Conservation (phyloP, 805 yeast genomes). For the Ascoidea asiatica region DNA sequence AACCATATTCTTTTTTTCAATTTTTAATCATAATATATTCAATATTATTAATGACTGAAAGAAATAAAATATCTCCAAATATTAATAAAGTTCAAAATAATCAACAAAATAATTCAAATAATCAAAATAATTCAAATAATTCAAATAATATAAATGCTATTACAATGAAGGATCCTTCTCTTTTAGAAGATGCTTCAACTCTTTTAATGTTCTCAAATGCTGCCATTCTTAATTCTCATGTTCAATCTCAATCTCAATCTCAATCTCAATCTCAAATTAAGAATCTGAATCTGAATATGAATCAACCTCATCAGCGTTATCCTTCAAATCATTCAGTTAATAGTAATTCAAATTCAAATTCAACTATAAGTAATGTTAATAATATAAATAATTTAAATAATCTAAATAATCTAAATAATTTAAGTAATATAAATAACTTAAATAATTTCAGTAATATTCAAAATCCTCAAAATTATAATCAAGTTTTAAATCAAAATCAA, state of each 20-base stretch:
- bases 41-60: too few relatives aligned
- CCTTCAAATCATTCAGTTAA: background rate
- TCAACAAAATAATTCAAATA: too few relatives aligned
- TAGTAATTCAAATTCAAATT: constrained; percentile 1
- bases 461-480: background rate
- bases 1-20: too few relatives aligned
- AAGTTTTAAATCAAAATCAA: too few relatives aligned
- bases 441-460: too few relatives aligned
- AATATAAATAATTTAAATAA: too few relatives aligned
- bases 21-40: too few relatives aligned
- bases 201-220: constrained; percentile 46
- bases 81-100: background rate
- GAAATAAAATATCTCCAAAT: too few relatives aligned
- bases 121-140: background rate
- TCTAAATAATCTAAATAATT: background rate
- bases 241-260: constrained; percentile 15
- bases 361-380: constrained; percentile 3
- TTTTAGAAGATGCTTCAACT: constrained; percentile 47
- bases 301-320: background rate
- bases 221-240: constrained; percentile 18
- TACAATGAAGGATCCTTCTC: background rate
- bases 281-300: background rate
- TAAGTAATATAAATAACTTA: too few relatives aligned
- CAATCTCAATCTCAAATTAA: background rate
- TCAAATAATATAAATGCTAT: too few relatives aligned